phyloP scores from a whole-genome alignment of 176 grass and related monocot species.

The Triticum dicoccoides region DNA sequence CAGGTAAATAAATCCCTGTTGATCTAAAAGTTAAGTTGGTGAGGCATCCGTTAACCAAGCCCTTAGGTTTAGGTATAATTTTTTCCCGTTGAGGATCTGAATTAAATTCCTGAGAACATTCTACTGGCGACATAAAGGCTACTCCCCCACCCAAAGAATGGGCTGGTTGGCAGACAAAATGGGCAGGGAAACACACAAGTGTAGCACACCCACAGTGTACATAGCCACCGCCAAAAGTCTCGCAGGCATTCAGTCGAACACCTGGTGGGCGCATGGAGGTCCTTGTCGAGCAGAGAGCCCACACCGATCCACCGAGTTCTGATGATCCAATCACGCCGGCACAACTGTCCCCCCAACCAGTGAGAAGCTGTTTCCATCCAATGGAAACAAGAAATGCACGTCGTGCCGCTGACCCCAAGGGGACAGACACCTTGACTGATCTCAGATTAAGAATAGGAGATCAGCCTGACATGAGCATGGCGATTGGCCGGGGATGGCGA shows the following conservation, averaged over 20 bases:
- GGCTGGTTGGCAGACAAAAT: not conserved
- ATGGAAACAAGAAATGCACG: constrained; percentile 14
- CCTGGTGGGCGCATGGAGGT: not conserved
- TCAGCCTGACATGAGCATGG: constrained; percentile 18
- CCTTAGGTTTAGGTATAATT: not conserved
- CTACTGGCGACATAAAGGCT: not conserved
- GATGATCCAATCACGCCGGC: not conserved
- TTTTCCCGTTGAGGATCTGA: not conserved
- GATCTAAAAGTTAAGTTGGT: not conserved
- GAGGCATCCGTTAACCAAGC: not conserved
- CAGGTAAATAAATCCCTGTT: not conserved
- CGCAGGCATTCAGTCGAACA: constrained; percentile 10
- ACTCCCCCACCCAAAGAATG: not conserved
- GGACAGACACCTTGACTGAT: constrained; percentile 1
- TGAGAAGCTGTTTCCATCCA: not conserved
- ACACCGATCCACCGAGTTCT: not conserved
- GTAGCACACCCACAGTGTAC: not conserved
- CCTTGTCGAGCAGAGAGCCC: not conserved
- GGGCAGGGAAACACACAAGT: not conserved
- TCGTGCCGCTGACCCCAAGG: constrained; percentile 3
- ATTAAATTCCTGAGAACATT: not conserved
- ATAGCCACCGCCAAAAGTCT: not conserved
- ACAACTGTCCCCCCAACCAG: not conserved
- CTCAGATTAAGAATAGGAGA: not conserved
- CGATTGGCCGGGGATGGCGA: constrained; percentile 21